These are phyloP conservation scores for Clonostachys byssicola DNA, from an alignment of 2,329 filamentous ascomycete species.

Conservation along the genomic window DNA sequence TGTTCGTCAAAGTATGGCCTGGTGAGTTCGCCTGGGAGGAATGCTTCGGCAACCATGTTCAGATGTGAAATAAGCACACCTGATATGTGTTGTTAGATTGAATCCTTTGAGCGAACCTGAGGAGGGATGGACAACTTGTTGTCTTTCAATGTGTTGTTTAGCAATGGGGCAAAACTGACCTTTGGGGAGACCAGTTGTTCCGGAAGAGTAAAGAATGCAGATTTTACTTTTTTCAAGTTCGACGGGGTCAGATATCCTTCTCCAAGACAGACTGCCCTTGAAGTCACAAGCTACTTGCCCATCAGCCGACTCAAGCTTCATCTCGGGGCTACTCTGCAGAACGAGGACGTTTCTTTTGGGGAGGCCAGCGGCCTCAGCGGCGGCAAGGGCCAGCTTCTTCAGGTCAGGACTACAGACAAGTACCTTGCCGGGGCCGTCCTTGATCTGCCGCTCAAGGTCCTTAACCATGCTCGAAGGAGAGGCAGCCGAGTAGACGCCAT, in stretches of 20 bases:
- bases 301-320: conserved; percentile 17
- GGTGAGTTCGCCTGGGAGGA: conserved; percentile 19
- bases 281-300: conserved; percentile 16
- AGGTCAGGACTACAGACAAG: conserved; percentile 43
- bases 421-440: conserved; percentile 28
- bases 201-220: conserved; percentile 42
- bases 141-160: neutral
- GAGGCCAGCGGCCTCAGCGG: conserved; percentile 40
- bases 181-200: conserved; percentile 43
- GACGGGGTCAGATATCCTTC: conserved; percentile 41
- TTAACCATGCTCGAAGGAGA: conserved; percentile 41
- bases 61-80: conserved; percentile 37
- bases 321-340: conserved; percentile 30
- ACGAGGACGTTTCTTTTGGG: conserved; percentile 41
- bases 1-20: conserved; percentile 19
- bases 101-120: no score
- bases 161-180: conserved; percentile 11
- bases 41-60: conserved; percentile 33
- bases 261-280: conserved; percentile 42
- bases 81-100: conserved; percentile 1
- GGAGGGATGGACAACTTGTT: neutral
- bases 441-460: conserved; percentile 43
- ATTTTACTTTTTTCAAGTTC: conserved; percentile 33
- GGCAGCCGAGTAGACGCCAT: conserved; percentile 54
- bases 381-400: conserved; percentile 39